Conservation (phyloP, 2,329 filamentous ascomycete species). For the Harringtonia aguacate region DNA sequence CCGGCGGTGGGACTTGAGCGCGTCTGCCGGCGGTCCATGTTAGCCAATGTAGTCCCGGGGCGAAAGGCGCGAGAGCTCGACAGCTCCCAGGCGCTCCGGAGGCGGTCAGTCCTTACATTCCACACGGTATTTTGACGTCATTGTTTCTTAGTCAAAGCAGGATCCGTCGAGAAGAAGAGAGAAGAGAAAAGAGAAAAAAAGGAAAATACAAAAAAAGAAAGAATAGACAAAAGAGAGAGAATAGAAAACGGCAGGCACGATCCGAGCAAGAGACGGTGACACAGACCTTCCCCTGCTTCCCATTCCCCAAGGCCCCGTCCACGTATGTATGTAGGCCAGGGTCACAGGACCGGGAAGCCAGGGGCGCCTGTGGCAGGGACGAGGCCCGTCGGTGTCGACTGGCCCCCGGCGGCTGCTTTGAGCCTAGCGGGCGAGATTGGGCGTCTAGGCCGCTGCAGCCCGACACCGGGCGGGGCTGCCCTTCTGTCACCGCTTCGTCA, state of each 20-base stretch:
- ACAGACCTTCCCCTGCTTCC: no score
- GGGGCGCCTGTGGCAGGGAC: background rate
- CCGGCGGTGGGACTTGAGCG: slow-evolving; percentile 72
- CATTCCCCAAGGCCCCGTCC: no score
- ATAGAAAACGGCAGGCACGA: background rate
- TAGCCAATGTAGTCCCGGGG: no score
- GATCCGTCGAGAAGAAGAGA: background rate
- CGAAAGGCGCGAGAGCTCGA: no score
- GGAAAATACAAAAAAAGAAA: background rate
- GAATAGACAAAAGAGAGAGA: background rate
- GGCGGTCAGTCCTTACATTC: slow-evolving; percentile 47
- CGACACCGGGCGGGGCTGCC: background rate
- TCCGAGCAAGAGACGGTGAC: no score
- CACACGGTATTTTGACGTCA: slow-evolving; percentile 58
- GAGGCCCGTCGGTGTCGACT: background rate
- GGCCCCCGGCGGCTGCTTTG: slow-evolving; percentile 2
- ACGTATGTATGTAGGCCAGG: no score
- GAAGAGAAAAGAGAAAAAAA: background rate
- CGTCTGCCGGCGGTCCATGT: slow-evolving; percentile 29
- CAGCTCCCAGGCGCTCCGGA: no score
- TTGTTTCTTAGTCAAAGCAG: slow-evolving; percentile 16
- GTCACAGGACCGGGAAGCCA: no score
- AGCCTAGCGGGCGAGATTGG: background rate
- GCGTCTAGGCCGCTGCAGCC: background rate
- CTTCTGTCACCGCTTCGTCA: background rate